Evolutionary conservation across 2,329 filamentous ascomycete genomes (phyloP).

Genomic region (Microthyrium microscopicum): DNA sequence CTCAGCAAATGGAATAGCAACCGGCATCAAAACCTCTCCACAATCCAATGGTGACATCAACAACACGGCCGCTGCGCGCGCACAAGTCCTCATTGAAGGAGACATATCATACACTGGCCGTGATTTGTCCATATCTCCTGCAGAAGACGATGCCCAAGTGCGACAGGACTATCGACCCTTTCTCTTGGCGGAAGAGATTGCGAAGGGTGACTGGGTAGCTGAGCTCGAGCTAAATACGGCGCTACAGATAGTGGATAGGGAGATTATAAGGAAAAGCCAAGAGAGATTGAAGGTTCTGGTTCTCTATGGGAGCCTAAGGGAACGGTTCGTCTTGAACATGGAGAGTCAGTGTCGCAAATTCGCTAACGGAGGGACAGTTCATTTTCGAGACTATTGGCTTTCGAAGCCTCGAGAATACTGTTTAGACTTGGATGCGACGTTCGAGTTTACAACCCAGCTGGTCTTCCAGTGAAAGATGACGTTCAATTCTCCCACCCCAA

Average conservation of each 20-base stretch:
- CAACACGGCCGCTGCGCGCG: conserved; percentile 12
- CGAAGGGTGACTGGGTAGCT: conserved; percentile 37
- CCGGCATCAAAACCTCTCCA: too few relatives aligned
- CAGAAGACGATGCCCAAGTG: conserved; percentile 30
- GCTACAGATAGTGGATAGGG: conserved; percentile 32
- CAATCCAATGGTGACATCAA: conserved; percentile 15
- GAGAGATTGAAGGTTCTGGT: conserved; percentile 39
- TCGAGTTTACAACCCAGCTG: conserved; percentile 41
- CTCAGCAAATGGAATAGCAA: too few relatives aligned
- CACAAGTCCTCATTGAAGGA: conserved; percentile 6
- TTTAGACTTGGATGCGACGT: conserved; percentile 50
- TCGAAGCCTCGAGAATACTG: conserved; percentile 42
- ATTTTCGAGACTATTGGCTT: conserved; percentile 43
- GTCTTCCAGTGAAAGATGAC: conserved; percentile 47
- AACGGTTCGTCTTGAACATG: conserved; percentile 19
- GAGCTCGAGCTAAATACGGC: conserved; percentile 38
- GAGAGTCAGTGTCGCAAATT: neutral
- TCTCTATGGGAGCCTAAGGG: conserved; percentile 42
- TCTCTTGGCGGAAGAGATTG: conserved; percentile 24
- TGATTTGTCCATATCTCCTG: conserved; percentile 27
- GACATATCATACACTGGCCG: conserved; percentile 9
- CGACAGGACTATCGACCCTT: conserved; percentile 41
- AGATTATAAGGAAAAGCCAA: conserved; percentile 22
- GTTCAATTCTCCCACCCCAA: conserved; percentile 39
- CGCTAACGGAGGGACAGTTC: conserved; percentile 26